phyloP scores from a whole-genome alignment of 1,139 yeast genomes.

The Pichia sp. region DNA sequence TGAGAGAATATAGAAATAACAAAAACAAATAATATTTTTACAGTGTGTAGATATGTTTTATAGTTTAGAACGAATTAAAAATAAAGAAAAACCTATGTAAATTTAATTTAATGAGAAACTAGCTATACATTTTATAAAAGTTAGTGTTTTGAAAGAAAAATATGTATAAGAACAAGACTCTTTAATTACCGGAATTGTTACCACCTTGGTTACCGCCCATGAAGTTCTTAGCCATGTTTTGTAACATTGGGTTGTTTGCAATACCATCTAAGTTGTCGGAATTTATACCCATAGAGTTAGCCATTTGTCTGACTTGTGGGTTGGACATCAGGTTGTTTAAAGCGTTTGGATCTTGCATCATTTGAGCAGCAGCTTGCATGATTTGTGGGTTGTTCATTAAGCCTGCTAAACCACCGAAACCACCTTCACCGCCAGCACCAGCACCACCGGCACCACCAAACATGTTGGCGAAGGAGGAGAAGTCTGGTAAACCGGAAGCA shows the following conservation, averaged over 20 bases:
- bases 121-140: neutral
- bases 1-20: constrained; percentile 15
- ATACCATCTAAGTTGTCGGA: constrained; percentile 50
- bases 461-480: constrained; percentile 64
- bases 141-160: neutral
- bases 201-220: constrained; percentile 40
- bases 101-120: too few species aligned
- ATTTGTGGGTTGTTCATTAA: constrained; percentile 87
- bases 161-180: neutral
- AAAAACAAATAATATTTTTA: too few species aligned
- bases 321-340: constrained; percentile 75
- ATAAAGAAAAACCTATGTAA: too few species aligned
- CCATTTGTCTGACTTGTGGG: constrained; percentile 80
- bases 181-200: neutral
- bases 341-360: constrained; percentile 90
- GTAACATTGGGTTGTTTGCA: constrained; percentile 79
- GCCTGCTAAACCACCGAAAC: constrained; percentile 62
- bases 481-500: constrained; percentile 49
- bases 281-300: constrained; percentile 51
- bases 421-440: constrained; percentile 49
- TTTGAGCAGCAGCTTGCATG: constrained; percentile 89
- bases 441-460: constrained; percentile 52
- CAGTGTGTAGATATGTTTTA: too few species aligned
- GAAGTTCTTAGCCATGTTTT: constrained; percentile 61
- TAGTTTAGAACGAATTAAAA: too few species aligned